Conservation (phyloP, 441 rosid genomes). For the Arabidopsis lyrata region DNA sequence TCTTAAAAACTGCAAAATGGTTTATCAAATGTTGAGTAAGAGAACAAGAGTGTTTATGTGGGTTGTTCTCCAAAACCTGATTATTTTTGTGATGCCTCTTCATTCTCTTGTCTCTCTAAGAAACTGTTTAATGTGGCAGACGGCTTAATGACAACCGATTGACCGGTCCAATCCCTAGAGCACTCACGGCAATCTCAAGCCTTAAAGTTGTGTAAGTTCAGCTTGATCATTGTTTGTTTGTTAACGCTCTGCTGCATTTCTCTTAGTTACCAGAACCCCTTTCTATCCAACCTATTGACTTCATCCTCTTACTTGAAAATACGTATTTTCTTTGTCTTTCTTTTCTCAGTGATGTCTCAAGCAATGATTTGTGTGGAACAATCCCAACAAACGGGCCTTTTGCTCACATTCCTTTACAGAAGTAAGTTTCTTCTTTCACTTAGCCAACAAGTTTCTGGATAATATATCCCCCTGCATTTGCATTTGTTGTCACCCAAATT, state of each 20-base stretch:
- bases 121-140: constrained; percentile 55
- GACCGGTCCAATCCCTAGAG: constrained; percentile 88
- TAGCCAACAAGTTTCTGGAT: constrained; percentile 2
- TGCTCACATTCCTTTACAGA: constrained; percentile 80
- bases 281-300: neutral
- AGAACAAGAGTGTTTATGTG: constrained; percentile 1
- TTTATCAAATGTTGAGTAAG: constrained; percentile 14
- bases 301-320: neutral
- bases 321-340: constrained; percentile 12
- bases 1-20: constrained; percentile 13
- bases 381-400: constrained; percentile 90
- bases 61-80: neutral
- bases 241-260: neutral
- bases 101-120: constrained; percentile 17
- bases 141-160: constrained; percentile 87
- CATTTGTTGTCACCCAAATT: neutral
- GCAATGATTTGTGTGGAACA: constrained; percentile 92
- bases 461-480: neutral
- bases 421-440: constrained; percentile 55
- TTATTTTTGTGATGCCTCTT: constrained; percentile 2
- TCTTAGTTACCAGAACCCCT: neutral
- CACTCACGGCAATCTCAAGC: constrained; percentile 66
- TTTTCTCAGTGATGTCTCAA: constrained; percentile 76
- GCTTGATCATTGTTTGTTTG: neutral
- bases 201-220: constrained; percentile 96